Conservation (phyloP, 2,329 filamentous ascomycete species). For the Fusarium sp. region DNA sequence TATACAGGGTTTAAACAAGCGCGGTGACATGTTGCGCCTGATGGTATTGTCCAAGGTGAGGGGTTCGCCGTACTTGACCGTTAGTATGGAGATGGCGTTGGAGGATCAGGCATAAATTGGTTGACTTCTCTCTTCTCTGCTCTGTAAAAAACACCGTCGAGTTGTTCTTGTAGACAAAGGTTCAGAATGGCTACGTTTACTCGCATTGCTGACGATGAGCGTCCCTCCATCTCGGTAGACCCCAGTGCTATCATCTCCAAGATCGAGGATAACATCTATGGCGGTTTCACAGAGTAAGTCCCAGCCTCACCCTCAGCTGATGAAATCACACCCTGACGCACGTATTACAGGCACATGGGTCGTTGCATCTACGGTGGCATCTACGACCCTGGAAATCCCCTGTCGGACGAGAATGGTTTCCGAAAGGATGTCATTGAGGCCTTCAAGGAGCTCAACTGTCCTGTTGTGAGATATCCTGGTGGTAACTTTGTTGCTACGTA, state of each 20-base stretch:
- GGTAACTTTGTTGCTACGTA: constrained; percentile 89
- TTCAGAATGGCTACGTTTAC: constrained; percentile 76
- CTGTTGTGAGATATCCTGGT: constrained; percentile 82
- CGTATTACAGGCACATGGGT: constrained; percentile 76
- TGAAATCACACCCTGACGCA: not conserved
- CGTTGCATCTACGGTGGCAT: constrained; percentile 89
- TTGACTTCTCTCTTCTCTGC: not conserved
- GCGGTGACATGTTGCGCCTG: not conserved
- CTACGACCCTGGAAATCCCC: constrained; percentile 77
- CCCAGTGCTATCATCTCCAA: constrained; percentile 71
- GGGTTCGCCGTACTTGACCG: constrained; percentile 4
- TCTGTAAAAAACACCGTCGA: not conserved
- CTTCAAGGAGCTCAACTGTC: constrained; percentile 76
- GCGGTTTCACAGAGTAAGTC: constrained; percentile 81
- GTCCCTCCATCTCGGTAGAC: constrained; percentile 72
- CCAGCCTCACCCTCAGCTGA: not conserved
- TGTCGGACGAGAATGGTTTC: constrained; percentile 80
- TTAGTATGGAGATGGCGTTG: not conserved
- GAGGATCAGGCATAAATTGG: not conserved
- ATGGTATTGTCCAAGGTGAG: not conserved
- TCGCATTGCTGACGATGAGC: constrained; percentile 67
- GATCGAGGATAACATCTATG: constrained; percentile 84
- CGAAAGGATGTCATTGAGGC: constrained; percentile 80
- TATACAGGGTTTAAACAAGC: not conserved
- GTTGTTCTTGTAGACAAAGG: not conserved